phyloP scores from a whole-genome alignment of 306 rosid genomes.

The Vicia faba region DNA sequence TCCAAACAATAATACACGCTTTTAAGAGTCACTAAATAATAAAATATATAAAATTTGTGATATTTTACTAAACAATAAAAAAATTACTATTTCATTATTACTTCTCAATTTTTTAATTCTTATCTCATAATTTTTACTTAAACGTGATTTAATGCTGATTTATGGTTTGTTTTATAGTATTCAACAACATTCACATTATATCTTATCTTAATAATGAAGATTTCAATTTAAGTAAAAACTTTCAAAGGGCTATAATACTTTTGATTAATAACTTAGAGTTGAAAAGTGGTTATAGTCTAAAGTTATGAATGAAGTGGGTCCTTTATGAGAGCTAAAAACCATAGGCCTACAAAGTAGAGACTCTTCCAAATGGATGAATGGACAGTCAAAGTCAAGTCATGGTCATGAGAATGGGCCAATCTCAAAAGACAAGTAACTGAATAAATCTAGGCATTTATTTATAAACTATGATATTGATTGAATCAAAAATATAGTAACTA shows the following conservation, averaged over 20 bases:
- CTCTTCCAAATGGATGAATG: constrained; percentile 39
- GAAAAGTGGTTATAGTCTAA: constrained; percentile 24
- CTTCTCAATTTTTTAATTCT: too few species aligned
- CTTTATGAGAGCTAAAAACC: constrained; percentile 13
- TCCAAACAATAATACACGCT: too few species aligned
- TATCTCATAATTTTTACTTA: too few species aligned
- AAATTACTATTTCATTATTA: too few species aligned
- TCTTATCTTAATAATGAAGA: neutral
- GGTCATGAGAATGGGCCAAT: constrained; percentile 36
- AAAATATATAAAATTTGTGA: too few species aligned
- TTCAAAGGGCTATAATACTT: neutral
- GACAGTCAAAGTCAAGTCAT: constrained; percentile 44
- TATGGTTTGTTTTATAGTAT: neutral
- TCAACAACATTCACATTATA: neutral
- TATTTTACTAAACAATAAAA: too few species aligned
- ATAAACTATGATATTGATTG: constrained; percentile 18
- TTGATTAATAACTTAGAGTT: neutral
- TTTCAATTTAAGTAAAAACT: constrained; percentile 8
- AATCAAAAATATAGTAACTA: neutral
- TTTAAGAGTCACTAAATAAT: too few species aligned
- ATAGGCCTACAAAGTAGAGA: constrained; percentile 29
- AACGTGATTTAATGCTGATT: constrained; percentile 3
- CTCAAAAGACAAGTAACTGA: constrained; percentile 36
- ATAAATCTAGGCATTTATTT: constrained; percentile 27
- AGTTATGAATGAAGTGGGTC: constrained; percentile 26